These are phyloP conservation scores for Vitis cinerea DNA, from an alignment of 164 flowering plant genomes.

Conservation along the genomic window DNA sequence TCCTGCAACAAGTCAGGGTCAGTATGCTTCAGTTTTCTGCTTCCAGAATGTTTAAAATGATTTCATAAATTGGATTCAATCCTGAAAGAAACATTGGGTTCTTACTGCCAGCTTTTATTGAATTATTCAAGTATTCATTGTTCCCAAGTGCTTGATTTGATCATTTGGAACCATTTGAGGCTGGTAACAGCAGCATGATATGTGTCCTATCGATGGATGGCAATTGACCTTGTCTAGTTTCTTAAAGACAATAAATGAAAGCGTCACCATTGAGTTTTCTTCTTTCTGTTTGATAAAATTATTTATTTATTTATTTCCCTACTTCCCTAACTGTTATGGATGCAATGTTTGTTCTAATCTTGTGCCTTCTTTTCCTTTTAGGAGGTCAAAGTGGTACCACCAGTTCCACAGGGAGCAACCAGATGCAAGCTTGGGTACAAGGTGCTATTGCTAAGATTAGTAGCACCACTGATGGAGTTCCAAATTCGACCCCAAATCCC, in stretches of 20 bases:
- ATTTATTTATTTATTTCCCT: not conserved
- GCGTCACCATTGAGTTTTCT: too few species aligned
- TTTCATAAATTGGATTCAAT: not conserved
- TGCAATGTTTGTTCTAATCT: not conserved
- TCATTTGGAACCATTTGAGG: too few species aligned
- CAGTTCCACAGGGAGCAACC: constrained; percentile 87
- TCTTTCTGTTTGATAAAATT: too few species aligned
- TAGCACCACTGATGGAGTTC: constrained; percentile 77
- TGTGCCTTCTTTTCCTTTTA: constrained; percentile 21
- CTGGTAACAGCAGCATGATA: too few species aligned
- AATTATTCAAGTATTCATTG: too few species aligned
- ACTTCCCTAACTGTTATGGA: not conserved
- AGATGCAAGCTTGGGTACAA: constrained; percentile 99
- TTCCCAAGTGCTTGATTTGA: too few species aligned
- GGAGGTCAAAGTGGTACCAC: constrained; percentile 78
- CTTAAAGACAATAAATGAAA: too few species aligned
- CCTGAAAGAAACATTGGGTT: too few species aligned
- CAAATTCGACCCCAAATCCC: constrained; percentile 75
- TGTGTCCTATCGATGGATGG: too few species aligned
- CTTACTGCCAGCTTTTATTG: too few species aligned
- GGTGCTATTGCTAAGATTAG: constrained; percentile 99
- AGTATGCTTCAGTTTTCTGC: constrained; percentile 21
- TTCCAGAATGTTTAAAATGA: not conserved
- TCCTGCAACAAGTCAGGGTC: constrained; percentile 80
- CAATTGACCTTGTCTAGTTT: too few species aligned